phyloP scores from a whole-genome alignment of 2,329 filamentous ascomycete genomes.

The Ophiocordyceps camponoti-rufipedis region DNA sequence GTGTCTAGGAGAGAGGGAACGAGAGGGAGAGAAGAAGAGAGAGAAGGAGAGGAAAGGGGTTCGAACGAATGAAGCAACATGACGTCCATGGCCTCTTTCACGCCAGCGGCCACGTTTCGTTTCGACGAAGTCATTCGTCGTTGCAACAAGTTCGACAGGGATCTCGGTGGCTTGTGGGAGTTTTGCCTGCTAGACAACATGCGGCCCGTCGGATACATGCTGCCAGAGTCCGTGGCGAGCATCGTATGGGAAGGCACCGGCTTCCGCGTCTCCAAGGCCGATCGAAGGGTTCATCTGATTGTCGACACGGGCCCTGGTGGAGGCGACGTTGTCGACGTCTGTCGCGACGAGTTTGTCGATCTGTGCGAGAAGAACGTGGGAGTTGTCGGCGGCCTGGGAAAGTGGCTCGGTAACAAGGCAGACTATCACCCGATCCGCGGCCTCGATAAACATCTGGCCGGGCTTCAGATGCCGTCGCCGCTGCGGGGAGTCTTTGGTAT shows the following conservation, averaged over 20 bases:
- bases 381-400: slow-evolving; percentile 8
- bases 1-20: neutral
- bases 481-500: slow-evolving; percentile 16
- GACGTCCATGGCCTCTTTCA: neutral
- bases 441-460: slow-evolving; percentile 4
- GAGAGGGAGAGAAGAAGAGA: neutral
- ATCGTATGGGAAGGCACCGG: slow-evolving; percentile 7
- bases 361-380: slow-evolving; percentile 10
- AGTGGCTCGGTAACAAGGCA: slow-evolving; percentile 8
- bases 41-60: too few relatives aligned
- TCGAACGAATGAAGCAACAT: neutral
- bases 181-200: slow-evolving; percentile 7
- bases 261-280: slow-evolving; percentile 4
- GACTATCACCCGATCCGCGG: slow-evolving; percentile 13
- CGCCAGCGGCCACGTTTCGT: slow-evolving; percentile 1
- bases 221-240: slow-evolving; percentile 5
- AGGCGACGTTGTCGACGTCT: slow-evolving; percentile 4
- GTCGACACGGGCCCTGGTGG: slow-evolving; percentile 3
- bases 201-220: slow-evolving; percentile 9
- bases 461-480: slow-evolving; percentile 13
- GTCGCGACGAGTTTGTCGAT: slow-evolving; percentile 5
- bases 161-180: slow-evolving; percentile 6
- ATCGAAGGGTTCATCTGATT: slow-evolving; percentile 7
- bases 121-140: slow-evolving; percentile 7
- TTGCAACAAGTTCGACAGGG: slow-evolving; percentile 10